Base-by-base conservation (phyloP, 2,329 filamentous ascomycete genomes). In the Chaetomiaceae sp. region DNA sequence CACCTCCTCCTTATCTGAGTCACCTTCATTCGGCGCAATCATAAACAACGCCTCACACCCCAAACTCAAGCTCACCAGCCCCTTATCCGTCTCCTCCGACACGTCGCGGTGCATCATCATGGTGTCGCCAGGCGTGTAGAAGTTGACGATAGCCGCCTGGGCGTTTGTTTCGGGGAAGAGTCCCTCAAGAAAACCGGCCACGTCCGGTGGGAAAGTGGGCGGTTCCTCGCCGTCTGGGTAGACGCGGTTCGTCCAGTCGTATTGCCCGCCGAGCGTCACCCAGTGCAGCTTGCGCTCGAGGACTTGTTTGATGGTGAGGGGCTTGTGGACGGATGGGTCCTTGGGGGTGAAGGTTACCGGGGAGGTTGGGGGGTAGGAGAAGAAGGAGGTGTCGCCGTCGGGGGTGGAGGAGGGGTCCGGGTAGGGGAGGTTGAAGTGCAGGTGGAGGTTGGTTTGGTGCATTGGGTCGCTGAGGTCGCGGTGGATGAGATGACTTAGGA, bases 61-160 rank as follows among this genome's bases (percentile, higher is more conserved):
- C 43, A 97, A 76, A 63, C 89, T 95, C 37, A 97, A 73, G 61
- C 90, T 95, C 17, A 95, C 82, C 25, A 97, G 77, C 0, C 89
- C 89, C 49, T 79, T 83, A 62, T 89, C 81, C 45, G 85, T 87
- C 61, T 88, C 79, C 71, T 97, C 94, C 59, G 90, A 95, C 38
- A 97, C 91, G 66, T 99, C 94, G 11, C 94, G 84, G 72, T 97
- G 94, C 69, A 96, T 81, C 73, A 89, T 92, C 68, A 97, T 84
- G 1, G 88, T 95, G 66, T 97, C 92, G 19, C 89, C 89, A 0
- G 94, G 89, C 0, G 84, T 88, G 71, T 97, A 97, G 47, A 97
- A 78, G 68, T 97, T 97, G 61, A 96, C 83, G 59, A 97, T 97
- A 34, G 94, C 92, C 1, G 94, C 91, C 71, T 97, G 85, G 0